phyloP scores from a whole-genome alignment of 1,284 basidiomycete species.

The Austroboletus niveus region DNA sequence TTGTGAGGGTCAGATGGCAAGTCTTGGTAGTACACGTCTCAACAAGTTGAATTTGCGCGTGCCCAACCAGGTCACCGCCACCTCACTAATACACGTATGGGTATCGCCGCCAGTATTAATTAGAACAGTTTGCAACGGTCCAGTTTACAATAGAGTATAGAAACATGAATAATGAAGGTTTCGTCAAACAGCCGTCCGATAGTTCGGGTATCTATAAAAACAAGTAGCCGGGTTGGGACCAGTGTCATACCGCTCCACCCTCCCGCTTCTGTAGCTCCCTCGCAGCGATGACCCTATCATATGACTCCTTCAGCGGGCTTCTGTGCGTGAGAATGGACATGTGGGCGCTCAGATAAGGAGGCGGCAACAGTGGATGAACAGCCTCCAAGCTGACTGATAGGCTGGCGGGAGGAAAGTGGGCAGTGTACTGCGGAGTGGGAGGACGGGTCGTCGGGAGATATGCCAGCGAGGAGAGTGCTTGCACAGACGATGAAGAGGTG shows the following conservation, averaged over 20 bases:
- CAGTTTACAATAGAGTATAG: conserved; percentile 28
- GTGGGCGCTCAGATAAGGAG: conserved; percentile 66
- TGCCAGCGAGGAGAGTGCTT: conserved; percentile 63
- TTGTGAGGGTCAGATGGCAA: conserved; percentile 29
- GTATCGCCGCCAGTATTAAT: conserved; percentile 9
- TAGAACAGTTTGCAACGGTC: conserved; percentile 8
- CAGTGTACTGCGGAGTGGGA: conserved; percentile 48
- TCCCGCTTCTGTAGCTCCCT: conserved; percentile 38
- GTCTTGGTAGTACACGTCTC: not conserved
- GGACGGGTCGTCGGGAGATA: conserved; percentile 55
- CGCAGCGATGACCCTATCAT: conserved; percentile 62
- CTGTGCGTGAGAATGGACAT: conserved; percentile 61
- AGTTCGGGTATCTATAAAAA: conserved; percentile 23
- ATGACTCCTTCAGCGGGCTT: conserved; percentile 65
- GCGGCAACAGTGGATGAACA: conserved; percentile 65
- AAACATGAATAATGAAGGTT: conserved; percentile 25
- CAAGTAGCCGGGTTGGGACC: conserved; percentile 1
- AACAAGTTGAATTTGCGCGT: conserved; percentile 3
- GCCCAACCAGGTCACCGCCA: conserved; percentile 24
- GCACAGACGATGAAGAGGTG: conserved; percentile 52
- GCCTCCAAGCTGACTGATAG: conserved; percentile 50
- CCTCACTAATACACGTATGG: conserved; percentile 1
- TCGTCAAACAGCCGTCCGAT: conserved; percentile 8
- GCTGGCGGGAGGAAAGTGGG: conserved; percentile 55
- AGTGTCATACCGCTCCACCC: conserved; percentile 1